phyloP scores from a whole-genome alignment of 306 rosid genomes.

The Hippophae gyantsensis region DNA sequence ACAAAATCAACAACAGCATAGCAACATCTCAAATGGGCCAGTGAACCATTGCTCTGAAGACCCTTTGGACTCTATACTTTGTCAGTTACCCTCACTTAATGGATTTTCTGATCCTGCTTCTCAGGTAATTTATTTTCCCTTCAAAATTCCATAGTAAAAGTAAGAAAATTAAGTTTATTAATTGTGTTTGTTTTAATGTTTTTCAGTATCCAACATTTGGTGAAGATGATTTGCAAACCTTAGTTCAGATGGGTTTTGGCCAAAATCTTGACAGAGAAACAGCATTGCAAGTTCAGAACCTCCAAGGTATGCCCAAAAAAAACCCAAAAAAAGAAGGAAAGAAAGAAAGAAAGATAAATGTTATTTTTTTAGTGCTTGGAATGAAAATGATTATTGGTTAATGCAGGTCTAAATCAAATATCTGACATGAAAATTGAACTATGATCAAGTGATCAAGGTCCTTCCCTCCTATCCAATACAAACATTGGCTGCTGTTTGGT shows the following conservation, averaged over 20 bases:
- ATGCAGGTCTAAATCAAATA: slow-evolving; percentile 64
- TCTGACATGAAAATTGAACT: slow-evolving; percentile 71
- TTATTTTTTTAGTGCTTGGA: slow-evolving; percentile 18
- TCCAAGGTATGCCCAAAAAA: slow-evolving; percentile 41
- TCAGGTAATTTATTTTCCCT: slow-evolving; percentile 41
- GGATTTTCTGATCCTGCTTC: slow-evolving; percentile 28
- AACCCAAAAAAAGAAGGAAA: slow-evolving; percentile 4
- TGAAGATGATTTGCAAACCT: slow-evolving; percentile 73
- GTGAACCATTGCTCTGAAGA: slow-evolving; percentile 41
- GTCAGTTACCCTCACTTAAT: slow-evolving; percentile 50
- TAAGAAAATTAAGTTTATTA: background rate
- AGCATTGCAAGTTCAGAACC: slow-evolving; percentile 39
- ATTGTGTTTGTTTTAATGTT: background rate
- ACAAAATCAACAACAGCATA: slow-evolving; percentile 42
- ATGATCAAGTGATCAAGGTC: slow-evolving; percentile 38
- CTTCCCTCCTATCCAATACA: slow-evolving; percentile 33
- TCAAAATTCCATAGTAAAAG: background rate
- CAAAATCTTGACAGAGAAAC: slow-evolving; percentile 45
- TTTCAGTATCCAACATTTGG: slow-evolving; percentile 55
- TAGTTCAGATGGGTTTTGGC: slow-evolving; percentile 86
- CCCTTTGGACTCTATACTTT: slow-evolving; percentile 44
- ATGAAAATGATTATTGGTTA: slow-evolving; percentile 8
- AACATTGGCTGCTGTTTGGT: slow-evolving; percentile 20
- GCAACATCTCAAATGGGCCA: slow-evolving; percentile 41
- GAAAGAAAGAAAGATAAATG: background rate